phyloP scores from a whole-genome alignment of 2,329 filamentous ascomycete genomes.

The Mycosphaerella sp. region DNA sequence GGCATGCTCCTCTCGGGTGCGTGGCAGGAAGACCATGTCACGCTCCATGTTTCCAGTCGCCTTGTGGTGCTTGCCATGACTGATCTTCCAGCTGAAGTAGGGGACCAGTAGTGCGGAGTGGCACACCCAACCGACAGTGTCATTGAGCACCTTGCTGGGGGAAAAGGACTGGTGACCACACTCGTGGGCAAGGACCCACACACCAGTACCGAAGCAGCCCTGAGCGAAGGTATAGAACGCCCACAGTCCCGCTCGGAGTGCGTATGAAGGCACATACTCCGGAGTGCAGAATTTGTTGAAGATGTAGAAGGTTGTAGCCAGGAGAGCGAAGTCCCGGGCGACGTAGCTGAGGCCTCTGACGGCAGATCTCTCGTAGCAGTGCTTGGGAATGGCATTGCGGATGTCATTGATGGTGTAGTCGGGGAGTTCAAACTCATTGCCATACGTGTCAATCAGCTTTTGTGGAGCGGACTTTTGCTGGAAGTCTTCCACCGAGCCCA shows the following conservation, averaged over 20 bases:
- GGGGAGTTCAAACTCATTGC: conserved; percentile 87
- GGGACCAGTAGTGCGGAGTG: conserved; percentile 87
- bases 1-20: conserved; percentile 77
- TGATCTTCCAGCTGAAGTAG: conserved; percentile 99
- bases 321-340: conserved; percentile 65
- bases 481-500: conserved; percentile 60
- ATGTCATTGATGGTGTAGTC: conserved; percentile 98
- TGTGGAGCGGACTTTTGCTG: conserved; percentile 40
- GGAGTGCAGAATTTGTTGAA: conserved; percentile 88
- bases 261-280: conserved; percentile 66
- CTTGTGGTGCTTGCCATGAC: conserved; percentile 99
- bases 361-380: conserved; percentile 88
- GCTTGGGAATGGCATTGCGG: conserved; percentile 91
- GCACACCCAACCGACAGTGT: conserved; percentile 83
- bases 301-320: conserved; percentile 73
- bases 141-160: conserved; percentile 81
- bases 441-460: conserved; percentile 81
- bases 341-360: conserved; percentile 73
- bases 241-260: conserved; percentile 60
- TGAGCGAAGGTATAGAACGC: conserved; percentile 71
- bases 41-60: conserved; percentile 94
- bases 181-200: conserved; percentile 97
- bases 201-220: conserved; percentile 84
- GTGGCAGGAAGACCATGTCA: conserved; percentile 98
- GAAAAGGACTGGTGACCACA: conserved; percentile 98